Conservation (phyloP, 2,329 filamentous ascomycete genomes). For the Fusarium concolor region DNA sequence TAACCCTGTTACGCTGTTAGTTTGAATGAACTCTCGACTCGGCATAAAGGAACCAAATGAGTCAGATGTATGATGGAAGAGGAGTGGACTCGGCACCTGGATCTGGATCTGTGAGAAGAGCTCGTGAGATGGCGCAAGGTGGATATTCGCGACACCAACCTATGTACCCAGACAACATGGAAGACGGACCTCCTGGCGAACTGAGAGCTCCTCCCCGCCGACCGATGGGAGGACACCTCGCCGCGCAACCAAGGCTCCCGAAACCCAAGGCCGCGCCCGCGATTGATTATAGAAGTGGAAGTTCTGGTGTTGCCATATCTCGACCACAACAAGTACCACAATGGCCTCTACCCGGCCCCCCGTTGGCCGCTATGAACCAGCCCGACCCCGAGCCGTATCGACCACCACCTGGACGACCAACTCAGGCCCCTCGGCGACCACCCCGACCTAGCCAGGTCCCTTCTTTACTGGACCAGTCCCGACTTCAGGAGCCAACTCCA, state of each 20-base stretch:
- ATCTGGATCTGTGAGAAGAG: constrained; percentile 65
- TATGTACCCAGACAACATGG: constrained; percentile 43
- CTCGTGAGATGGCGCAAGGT: constrained; percentile 64
- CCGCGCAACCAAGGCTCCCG: constrained; percentile 32
- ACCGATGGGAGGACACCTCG: constrained; percentile 39
- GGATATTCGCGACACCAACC: constrained; percentile 48
- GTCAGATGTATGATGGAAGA: constrained; percentile 65
- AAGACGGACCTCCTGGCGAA: constrained; percentile 44
- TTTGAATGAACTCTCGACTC: constrained; percentile 38
- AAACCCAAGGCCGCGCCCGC: constrained; percentile 32
- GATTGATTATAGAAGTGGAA: constrained; percentile 38
- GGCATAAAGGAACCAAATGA: constrained; percentile 60
- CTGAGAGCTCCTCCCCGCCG: constrained; percentile 46
- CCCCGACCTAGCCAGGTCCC: constrained; percentile 70
- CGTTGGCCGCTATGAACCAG: constrained; percentile 50
- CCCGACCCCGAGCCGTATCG: constrained; percentile 58
- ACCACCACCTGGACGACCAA: constrained; percentile 62
- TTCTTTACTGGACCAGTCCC: constrained; percentile 68
- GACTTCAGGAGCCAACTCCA: constrained; percentile 66
- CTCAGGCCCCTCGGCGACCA: constrained; percentile 66
- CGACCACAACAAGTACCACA: constrained; percentile 65
- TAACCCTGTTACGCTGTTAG: constrained; percentile 25
- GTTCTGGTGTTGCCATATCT: constrained; percentile 60
- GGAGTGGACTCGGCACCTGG: constrained; percentile 60
- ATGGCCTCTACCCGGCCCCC: constrained; percentile 63